Evolutionary conservation across 768 basidiomycete genomes (phyloP), one percentile per base, ranked within the genome.

Genomic region (Chalciporus chontae): DNA sequence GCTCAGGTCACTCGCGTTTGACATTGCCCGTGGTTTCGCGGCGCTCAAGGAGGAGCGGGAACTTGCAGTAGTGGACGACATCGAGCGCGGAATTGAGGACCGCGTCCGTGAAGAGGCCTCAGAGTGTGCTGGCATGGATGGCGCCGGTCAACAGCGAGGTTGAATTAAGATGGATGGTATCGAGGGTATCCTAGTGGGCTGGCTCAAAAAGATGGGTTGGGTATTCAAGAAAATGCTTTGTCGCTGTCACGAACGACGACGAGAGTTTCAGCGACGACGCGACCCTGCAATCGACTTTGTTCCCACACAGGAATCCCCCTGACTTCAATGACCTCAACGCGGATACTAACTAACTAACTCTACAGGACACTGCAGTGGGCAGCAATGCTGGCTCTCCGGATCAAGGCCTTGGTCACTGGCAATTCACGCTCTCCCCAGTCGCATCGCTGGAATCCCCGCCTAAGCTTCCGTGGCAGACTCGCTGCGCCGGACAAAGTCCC

Each of bases 11-110:
- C 76, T 77, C 38, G 77, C 77, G 55, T 70, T 78, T 15, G 81
- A 84, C 51, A 73, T 69, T 13, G 78, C 70, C 18, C 81, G 73
- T 19, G 81, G 75, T 66, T 84, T 84, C 8, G 71, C 68, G 46
- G 69, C 58, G 45, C 70, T 70, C 50, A 71, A 57, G 31, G 76
- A 76, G 44, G 77, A 76, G 48, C 75, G 69, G 34, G 71, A 64
- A 3, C 53, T 54, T 15, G 54, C 27, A 19, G 52, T 49, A 7
- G 43, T 49, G 18, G 53, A 52, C 19, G 65, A 66, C 32, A 68
- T 69, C 14, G 74, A 71, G 10, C 77, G 71, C 40, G 80, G 69
- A 18, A 81, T 63, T 6, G 65, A 69, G 34, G 48, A 27, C 23
- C 66, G 60, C 26, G 61, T 52, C 36, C 80, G 81, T 47, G 77